phyloP scores from a whole-genome alignment of 1,284 basidiomycete species.

The Sporisorium graminicola region DNA sequence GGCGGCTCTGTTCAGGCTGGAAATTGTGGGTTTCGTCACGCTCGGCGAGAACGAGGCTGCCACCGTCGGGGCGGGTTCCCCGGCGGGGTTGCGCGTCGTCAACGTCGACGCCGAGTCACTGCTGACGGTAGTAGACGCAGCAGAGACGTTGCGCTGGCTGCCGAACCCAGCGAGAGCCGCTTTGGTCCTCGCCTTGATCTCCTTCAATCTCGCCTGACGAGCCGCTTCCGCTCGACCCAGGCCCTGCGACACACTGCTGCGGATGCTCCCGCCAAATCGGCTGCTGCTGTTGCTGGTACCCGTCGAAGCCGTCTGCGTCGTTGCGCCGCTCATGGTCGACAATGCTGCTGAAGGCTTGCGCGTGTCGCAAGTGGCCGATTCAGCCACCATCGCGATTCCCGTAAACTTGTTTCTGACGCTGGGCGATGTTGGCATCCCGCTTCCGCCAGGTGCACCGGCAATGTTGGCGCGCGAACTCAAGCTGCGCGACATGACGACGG shows the following conservation, averaged over 20 bases:
- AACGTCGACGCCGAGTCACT: background rate
- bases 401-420: conserved; percentile 38
- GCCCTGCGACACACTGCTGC: conserved; percentile 39
- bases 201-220: conserved; percentile 39
- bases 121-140: conserved; percentile 9
- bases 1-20: conserved; percentile 20
- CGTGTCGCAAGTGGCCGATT: background rate
- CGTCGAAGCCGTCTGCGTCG: background rate
- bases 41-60: conserved; percentile 32
- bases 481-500: conserved; percentile 11
- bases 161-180: conserved; percentile 37
- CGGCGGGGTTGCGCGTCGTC: conserved; percentile 5
- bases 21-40: conserved; percentile 40
- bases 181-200: conserved; percentile 44
- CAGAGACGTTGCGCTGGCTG: conserved; percentile 26
- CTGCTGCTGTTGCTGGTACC: conserved; percentile 24
- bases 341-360: conserved; percentile 23
- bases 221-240: conserved; percentile 37
- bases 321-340: conserved; percentile 3
- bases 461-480: background rate
- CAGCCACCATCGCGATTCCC: conserved; percentile 3
- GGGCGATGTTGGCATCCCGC: conserved; percentile 8
- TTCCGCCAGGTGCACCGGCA: background rate
- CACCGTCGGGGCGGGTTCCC: background rate
- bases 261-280: conserved; percentile 30